Percentiles rank a stretch among this genome's conserved stretches.
These are phyloP conservation scores for Claviceps monticola DNA, from an alignment of 2,329 filamentous ascomycete species.

Conservation along the genomic window DNA sequence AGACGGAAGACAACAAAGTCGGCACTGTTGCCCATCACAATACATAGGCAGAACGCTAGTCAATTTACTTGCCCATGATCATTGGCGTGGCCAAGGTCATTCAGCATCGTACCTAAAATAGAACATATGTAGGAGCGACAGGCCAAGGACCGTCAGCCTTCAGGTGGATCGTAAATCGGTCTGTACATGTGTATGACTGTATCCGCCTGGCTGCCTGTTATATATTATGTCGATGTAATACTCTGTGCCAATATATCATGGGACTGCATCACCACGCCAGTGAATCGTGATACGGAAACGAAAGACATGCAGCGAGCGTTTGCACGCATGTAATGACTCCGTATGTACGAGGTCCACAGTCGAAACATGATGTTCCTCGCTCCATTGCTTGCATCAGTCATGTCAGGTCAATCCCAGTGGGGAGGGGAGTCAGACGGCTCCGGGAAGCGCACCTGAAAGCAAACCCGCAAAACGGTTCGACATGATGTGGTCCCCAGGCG, in stretches of 20 bases:
- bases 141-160: background rate
- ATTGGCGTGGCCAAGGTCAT: background rate
- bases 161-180: background rate
- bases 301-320: background rate
- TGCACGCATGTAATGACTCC: background rate
- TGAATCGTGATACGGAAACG: background rate
- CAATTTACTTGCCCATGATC: background rate
- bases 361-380: background rate
- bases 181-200: background rate
- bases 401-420: background rate
- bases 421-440: background rate
- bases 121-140: background rate
- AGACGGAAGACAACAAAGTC: background rate
- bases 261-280: background rate
- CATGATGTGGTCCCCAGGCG: no score
- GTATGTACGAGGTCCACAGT: background rate
- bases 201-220: background rate
- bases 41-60: background rate
- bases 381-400: background rate
- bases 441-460: no score
- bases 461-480: no score
- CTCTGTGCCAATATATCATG: conserved; percentile 21
- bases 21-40: background rate
- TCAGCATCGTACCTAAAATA: background rate
- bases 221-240: background rate